Evolutionary conservation across 129 eudicot genomes (phyloP), one percentile per base, ranked within the genome.

Genomic region (Lactuca sativa): DNA sequence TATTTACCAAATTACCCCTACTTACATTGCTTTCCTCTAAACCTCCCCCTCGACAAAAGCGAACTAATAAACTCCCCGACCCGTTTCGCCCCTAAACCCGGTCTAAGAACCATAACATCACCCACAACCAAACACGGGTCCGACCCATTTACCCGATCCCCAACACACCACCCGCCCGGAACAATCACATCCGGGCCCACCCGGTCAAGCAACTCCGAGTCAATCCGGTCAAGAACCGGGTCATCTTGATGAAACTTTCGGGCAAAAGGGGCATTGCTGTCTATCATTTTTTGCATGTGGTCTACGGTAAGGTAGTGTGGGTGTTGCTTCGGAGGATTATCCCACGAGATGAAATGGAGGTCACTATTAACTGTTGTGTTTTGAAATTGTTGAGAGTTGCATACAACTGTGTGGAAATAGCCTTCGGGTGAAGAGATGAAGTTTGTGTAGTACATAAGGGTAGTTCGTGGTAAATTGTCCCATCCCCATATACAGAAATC

Each of bases 331-430:
- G 96, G 96, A 5, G 96, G 96, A 48, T 81, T 78, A 74, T 88
- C 96, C 96, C 96, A 88, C 4, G 96, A 69, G 47, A 88, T 88
- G 77, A 67, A 88, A 75, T 88, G 96, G 56, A 88, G 92, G 66
- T 88, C 96, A 47, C 58, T 74, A 77, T 82, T 84, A 56, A 88
- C 81, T 0, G 92, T 82, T 15, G 92, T 85, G 69, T 83, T 81
- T 4, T 67, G 70, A 43, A 88, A 88, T 72, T 86, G 87, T 3
- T 60, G 78, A n/a, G 89, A 74, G 15, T 88, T 88, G 49, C 96
- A 88, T 40, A 83, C 52, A 1, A 88, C 95, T 11, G 95, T 88
- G 74, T 88, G 95, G 69, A 88, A 85, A 74, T 88, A 88, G 69
- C 96, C 86, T 71, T 86, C 92, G 3, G 96, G 96, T 40, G 96